Evolutionary conservation across 2,329 filamentous ascomycete genomes (phyloP).

Genomic region (Fusarium avenaceum): DNA sequence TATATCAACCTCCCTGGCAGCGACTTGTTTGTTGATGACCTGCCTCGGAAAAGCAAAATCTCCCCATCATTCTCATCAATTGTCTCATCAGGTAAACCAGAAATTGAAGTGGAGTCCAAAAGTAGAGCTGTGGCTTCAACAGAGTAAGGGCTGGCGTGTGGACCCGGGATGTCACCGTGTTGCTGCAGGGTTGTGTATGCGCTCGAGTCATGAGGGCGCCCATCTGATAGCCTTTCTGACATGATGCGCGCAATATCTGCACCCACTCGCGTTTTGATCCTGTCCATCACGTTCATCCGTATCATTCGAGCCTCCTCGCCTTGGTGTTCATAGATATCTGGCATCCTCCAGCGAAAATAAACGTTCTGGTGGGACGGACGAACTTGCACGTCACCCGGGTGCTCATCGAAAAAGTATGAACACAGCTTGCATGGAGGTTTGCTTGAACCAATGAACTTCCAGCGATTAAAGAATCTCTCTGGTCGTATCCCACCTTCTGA

Average conservation of each 20-base stretch:
- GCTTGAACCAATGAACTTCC: constrained; percentile 15
- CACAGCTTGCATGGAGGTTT: constrained; percentile 13
- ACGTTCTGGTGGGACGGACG: constrained; percentile 5
- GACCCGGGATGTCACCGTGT: not conserved
- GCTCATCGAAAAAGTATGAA: constrained; percentile 9
- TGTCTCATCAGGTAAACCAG: too few relatives aligned
- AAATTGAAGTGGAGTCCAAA: not conserved
- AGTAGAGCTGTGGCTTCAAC: not conserved
- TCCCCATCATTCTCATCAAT: too few relatives aligned
- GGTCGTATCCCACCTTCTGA: constrained; percentile 2
- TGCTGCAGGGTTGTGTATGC: not conserved
- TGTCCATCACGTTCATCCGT: not conserved
- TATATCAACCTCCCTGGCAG: too few relatives aligned
- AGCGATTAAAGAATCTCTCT: constrained; percentile 10
- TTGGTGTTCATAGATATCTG: not conserved
- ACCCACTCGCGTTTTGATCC: not conserved
- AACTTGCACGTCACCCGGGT: constrained; percentile 6
- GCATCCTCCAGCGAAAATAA: not conserved
- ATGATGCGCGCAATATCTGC: not conserved
- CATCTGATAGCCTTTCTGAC: not conserved
- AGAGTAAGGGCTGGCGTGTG: not conserved
- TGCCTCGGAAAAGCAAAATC: too few relatives aligned
- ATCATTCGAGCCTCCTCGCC: not conserved
- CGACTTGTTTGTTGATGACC: not conserved
- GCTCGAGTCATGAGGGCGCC: not conserved